Conservation (phyloP, 768 basidiomycete genomes). For the Suillus cothurnatus region DNA sequence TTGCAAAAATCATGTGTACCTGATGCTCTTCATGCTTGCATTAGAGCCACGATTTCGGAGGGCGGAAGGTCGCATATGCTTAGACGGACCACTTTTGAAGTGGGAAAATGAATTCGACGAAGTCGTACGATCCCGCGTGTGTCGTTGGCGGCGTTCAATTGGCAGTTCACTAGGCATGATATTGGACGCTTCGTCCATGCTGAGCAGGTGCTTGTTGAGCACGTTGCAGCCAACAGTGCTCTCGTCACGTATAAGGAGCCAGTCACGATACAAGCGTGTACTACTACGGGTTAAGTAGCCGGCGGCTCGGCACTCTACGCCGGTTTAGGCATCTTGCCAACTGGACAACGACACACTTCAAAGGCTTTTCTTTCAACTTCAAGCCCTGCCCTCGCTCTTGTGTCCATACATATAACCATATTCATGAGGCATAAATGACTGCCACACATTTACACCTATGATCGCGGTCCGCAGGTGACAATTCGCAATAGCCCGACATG, state of each 20-base stretch:
- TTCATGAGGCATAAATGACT: not conserved
- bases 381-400: not conserved
- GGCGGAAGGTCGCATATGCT: constrained; percentile 11
- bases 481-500: not conserved
- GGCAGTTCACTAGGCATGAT: not conserved
- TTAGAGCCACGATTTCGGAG: constrained; percentile 21
- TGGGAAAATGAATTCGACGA: constrained; percentile 20
- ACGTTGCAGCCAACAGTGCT: not conserved
- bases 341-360: no score
- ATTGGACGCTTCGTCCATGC: constrained; percentile 6
- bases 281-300: not conserved
- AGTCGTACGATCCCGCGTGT: constrained; percentile 14
- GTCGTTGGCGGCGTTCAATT: constrained; percentile 1
- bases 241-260: constrained; percentile 1
- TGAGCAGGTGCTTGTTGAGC: constrained; percentile 2
- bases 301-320: not conserved
- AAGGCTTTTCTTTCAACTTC: no score
- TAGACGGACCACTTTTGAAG: constrained; percentile 5
- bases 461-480: not conserved
- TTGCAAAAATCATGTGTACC: constrained; percentile 16
- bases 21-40: constrained; percentile 15
- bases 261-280: not conserved
- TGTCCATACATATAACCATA: not conserved
- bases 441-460: not conserved
- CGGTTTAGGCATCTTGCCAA: not conserved